phyloP scores from a whole-genome alignment of 345 rosid species.

The Draba incana region DNA sequence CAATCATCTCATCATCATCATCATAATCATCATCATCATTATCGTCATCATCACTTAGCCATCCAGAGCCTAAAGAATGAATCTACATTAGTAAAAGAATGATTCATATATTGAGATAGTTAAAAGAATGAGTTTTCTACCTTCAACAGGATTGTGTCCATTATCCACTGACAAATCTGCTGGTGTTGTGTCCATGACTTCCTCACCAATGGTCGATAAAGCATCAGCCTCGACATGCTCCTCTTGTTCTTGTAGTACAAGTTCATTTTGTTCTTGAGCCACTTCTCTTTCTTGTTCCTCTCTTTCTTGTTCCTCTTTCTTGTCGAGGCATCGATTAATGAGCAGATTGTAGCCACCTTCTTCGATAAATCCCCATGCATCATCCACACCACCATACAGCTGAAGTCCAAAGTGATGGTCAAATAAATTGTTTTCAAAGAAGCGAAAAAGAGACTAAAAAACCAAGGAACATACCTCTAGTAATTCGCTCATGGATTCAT shows the following conservation, averaged over 20 bases:
- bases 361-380: constrained; percentile 34
- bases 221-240: constrained; percentile 7
- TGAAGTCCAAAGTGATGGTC: constrained; percentile 9
- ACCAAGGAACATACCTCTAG: constrained; percentile 37
- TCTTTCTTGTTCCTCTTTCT: constrained; percentile 10
- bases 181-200: constrained; percentile 18
- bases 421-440: neutral
- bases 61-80: constrained; percentile 21
- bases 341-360: constrained; percentile 38
- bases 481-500: constrained; percentile 33
- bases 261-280: neutral
- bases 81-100: no score
- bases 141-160: neutral
- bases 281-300: neutral
- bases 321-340: constrained; percentile 39
- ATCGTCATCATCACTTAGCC: constrained; percentile 30
- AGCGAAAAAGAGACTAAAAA: neutral
- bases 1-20: no score
- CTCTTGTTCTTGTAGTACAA: neutral
- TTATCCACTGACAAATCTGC: constrained; percentile 1
- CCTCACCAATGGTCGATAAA: constrained; percentile 10
- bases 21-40: no score
- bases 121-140: constrained; percentile 26
- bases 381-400: constrained; percentile 48
- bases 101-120: neutral